phyloP scores from a whole-genome alignment of 148 eudicot species.

The Vaccinium myrtillus region DNA sequence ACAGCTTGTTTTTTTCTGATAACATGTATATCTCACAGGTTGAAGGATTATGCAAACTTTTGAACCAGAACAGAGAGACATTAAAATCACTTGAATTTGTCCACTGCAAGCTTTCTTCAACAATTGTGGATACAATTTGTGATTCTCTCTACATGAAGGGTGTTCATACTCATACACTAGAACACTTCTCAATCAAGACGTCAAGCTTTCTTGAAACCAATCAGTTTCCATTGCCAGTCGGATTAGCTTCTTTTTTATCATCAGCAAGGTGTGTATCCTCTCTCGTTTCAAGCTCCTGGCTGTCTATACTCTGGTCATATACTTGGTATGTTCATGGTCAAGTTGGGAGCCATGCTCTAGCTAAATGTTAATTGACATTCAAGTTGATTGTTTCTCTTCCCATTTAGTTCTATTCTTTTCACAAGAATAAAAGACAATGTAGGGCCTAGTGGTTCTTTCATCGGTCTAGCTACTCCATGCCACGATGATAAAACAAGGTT shows the following conservation, averaged over 20 bases:
- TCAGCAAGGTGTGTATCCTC: slow-evolving; percentile 48
- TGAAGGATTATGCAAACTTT: slow-evolving; percentile 66
- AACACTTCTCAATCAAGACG: slow-evolving; percentile 66
- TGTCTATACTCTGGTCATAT: neutral
- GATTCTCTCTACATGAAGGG: slow-evolving; percentile 40
- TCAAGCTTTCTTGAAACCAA: slow-evolving; percentile 57
- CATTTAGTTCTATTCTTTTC: neutral
- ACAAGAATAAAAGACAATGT: neutral
- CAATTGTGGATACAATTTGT: slow-evolving; percentile 55
- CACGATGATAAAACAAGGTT: neutral
- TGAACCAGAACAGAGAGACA: slow-evolving; percentile 60
- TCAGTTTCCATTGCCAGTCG: slow-evolving; percentile 41
- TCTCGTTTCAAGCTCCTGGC: neutral
- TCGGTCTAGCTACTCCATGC: neutral
- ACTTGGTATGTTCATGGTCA: neutral
- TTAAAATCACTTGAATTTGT: slow-evolving; percentile 56
- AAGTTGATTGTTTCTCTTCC: slow-evolving; percentile 5
- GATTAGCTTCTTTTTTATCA: slow-evolving; percentile 50
- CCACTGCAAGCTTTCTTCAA: slow-evolving; percentile 68
- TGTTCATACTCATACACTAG: slow-evolving; percentile 38
- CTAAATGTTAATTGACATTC: neutral
- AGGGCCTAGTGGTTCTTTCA: neutral
- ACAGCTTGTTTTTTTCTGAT: neutral
- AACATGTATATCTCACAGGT: slow-evolving; percentile 41
- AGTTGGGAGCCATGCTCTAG: neutral